Evolutionary conservation across 495 filamentous ascomycete species (phyloP), one percentile per base, ranked within the genome.

Genomic region (Symbiotaphrina buchneri): DNA sequence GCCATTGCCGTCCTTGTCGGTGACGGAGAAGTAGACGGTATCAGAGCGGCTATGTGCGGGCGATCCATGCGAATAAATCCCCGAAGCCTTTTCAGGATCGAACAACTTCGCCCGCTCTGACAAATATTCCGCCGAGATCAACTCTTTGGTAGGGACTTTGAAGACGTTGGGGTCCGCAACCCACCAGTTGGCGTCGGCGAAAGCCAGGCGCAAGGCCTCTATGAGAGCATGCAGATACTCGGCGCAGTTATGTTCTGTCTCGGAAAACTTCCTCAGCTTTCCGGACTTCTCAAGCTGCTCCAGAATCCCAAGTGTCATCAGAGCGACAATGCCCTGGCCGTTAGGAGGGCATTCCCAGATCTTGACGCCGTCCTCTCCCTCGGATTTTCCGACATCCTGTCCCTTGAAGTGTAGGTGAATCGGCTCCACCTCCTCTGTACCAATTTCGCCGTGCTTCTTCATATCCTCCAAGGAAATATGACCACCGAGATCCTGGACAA

Each of bases 291-390:
- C 79, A 4, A 97, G 63, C 41, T 77, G 66, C 43, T 91, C 70
- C 27, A 97, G 56, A 38, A 95, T 85, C 2, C 90, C 87, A 0
- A 97, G 58, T 1, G 87, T 74, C 68, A 95, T 90, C 23, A 95
- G 59, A 3, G 87, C 90, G 0, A 95, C 82, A 38, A 97, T 75
- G 7, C 87, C 87, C 49, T 97, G 87, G 0, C 90, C 84, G 52
- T 94, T 95, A n/a, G 87, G 87, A 23, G 87, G 81, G 51, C 93
- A 84, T 40, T 97, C 87, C 84, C 84, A 95, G 1, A 97, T 47
- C 41, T 87, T 70, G 13, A 93, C 59, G n/a, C 68, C 71, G 30
- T 53, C 39, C 21, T 56, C 48, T 17, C 52, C 53, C 20, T 49
- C 39, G 18, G 55, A 58, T 22, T 59, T 54, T 5, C 53, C 52